Evolutionary conservation across 1,284 basidiomycete genomes (phyloP), one percentile per base, ranked within the genome.

Genomic region (Trichosporon sp.): DNA sequence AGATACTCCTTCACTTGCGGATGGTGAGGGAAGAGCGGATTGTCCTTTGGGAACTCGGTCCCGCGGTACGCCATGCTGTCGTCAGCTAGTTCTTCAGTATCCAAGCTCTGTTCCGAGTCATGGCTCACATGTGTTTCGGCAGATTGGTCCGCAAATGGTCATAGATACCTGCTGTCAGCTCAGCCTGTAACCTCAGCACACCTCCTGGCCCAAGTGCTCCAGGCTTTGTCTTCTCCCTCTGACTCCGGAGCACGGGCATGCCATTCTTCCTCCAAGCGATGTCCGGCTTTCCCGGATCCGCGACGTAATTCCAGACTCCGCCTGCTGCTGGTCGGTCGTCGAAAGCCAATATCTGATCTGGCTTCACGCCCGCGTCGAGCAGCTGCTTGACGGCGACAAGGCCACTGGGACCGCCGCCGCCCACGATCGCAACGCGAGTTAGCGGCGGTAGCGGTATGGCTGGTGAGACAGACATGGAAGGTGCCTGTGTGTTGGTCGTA

Each of bases 371-470:
- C 0, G 74, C 72, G 16, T 75, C 71, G 6, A 78, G 67, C 2
- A 80, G 65, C 61, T 83, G 80, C 52, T 78, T 75, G 7, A 79
- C 72, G 25, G 79, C 78, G 0, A 78, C 73, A 11, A 84, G 70
- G 0, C 82, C 82, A 0, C 78, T 70, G 16, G 79, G 73, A 1
- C 70, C 70, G 13, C 82, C 82, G 0, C 74, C 80, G 13, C 82
- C 82, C 16, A 84, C 76, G 33, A 84, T 69, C 4, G 80, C 81
- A 19, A 83, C 70, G 25, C 74, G 67, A 4, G 65, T 68, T 4
- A 71, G 58, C 1, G 67, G 62, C 10, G 70, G 70, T 0, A 71
- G 65, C n/a, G 70, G 61, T 21, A 71, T 62, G 19, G 66, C 31
- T 6, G 66, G 69, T 8, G 60, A 58, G 34, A 31, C 25, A 63